Percentiles rank a stretch among this genome's conserved stretches.
These are phyloP conservation scores for Colletotrichum noveboracense DNA, from an alignment of 2,329 filamentous ascomycete genomes.

Conservation along the genomic window DNA sequence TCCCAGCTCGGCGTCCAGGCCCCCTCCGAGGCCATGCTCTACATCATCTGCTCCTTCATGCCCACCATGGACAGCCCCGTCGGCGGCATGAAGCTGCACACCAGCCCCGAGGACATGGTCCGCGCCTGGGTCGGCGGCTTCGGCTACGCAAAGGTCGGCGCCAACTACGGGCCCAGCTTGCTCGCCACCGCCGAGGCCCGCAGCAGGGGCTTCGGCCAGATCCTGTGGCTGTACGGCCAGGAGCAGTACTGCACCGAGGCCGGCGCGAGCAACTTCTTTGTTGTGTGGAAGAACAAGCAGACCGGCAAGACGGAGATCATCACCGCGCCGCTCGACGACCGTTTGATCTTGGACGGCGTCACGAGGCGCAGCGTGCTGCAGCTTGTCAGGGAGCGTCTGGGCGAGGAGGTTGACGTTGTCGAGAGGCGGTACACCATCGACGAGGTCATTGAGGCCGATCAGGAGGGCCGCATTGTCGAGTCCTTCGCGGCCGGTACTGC, in stretches of 20 bases:
- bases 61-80: slow-evolving; percentile 55
- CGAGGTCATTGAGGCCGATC: slow-evolving; percentile 74
- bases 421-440: slow-evolving; percentile 84
- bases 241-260: slow-evolving; percentile 86
- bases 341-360: slow-evolving; percentile 86
- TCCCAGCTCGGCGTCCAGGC: slow-evolving; percentile 80
- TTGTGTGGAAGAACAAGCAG: slow-evolving; percentile 74
- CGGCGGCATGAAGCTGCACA: slow-evolving; percentile 75
- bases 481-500: slow-evolving; percentile 89
- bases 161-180: slow-evolving; percentile 89
- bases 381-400: slow-evolving; percentile 68
- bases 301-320: slow-evolving; percentile 70
- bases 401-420: slow-evolving; percentile 69
- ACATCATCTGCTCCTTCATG: slow-evolving; percentile 75
- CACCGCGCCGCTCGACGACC: slow-evolving; percentile 82
- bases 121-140: slow-evolving; percentile 94
- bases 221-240: slow-evolving; percentile 89
- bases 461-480: slow-evolving; percentile 81
- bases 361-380: slow-evolving; percentile 84
- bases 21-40: slow-evolving; percentile 86
- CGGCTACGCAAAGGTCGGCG: slow-evolving; percentile 89
- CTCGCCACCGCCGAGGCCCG: slow-evolving; percentile 79
- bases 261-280: slow-evolving; percentile 90
- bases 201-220: slow-evolving; percentile 79
- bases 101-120: slow-evolving; percentile 80